Evolutionary conservation across 768 basidiomycete genomes (phyloP).

Genomic region (Boletellus emodensis): DNA sequence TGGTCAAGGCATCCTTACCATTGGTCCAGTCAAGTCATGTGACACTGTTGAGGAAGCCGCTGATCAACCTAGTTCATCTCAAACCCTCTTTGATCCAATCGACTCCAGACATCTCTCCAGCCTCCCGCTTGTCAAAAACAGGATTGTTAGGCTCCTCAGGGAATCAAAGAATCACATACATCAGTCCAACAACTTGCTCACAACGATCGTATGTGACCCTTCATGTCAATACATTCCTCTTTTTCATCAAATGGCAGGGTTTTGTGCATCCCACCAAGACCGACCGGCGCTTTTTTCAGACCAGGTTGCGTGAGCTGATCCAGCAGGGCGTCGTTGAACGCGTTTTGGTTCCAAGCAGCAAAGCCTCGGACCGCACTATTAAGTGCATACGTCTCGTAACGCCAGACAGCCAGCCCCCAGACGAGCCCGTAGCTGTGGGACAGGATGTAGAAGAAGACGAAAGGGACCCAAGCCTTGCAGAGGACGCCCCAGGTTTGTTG

Average conservation of each 20-base stretch:
- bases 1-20: conserved; percentile 18
- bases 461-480: conserved; percentile 27
- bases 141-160: conserved; percentile 70
- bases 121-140: conserved; percentile 61
- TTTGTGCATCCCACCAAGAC: conserved; percentile 70
- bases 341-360: conserved; percentile 61
- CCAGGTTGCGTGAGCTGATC: conserved; percentile 67
- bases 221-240: background rate
- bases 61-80: conserved; percentile 16
- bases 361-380: conserved; percentile 42
- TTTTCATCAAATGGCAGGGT: conserved; percentile 46
- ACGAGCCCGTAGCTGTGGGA: conserved; percentile 33
- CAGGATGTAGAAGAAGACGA: conserved; percentile 43
- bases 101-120: conserved; percentile 77
- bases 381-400: conserved; percentile 66
- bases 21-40: conserved; percentile 7
- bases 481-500: conserved; percentile 32
- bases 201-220: conserved; percentile 57
- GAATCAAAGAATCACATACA: conserved; percentile 68
- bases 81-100: conserved; percentile 63
- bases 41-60: conserved; percentile 21
- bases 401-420: conserved; percentile 34
- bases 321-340: conserved; percentile 72
- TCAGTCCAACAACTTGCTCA: conserved; percentile 69
- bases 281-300: conserved; percentile 80